Evolutionary conservation across 331 rosid species (phyloP).

Genomic region (Spiraea crenata): DNA sequence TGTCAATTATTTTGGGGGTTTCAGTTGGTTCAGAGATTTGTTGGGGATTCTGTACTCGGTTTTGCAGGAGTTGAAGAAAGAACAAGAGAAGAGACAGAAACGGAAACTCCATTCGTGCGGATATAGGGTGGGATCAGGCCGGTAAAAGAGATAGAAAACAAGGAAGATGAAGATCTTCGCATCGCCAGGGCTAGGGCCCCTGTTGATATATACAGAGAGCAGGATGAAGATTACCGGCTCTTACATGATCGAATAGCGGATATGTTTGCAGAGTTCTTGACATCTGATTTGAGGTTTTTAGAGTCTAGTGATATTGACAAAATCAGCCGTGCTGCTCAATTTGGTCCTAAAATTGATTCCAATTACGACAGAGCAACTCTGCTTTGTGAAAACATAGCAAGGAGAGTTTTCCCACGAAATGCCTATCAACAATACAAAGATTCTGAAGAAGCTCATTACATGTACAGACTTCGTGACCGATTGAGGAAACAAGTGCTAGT

Average conservation of each 20-base stretch:
- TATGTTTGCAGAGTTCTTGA: neutral
- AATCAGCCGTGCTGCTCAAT: neutral
- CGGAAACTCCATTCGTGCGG: neutral
- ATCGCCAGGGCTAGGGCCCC: neutral
- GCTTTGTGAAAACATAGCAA: constrained; percentile 4
- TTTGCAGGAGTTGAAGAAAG: neutral
- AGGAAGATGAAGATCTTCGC: neutral
- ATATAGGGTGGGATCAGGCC: no score
- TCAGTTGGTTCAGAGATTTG: neutral
- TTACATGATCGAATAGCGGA: constrained; percentile 1
- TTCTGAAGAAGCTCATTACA: neutral
- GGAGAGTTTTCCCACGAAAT: neutral
- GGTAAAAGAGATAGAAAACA: neutral
- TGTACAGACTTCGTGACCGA: neutral
- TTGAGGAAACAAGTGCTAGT: neutral
- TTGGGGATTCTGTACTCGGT: neutral
- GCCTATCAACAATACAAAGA: neutral
- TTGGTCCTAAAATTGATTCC: neutral
- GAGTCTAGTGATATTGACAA: neutral
- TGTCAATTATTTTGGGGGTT: neutral
- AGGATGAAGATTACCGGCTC: neutral
- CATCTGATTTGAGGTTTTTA: neutral
- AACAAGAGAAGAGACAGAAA: no score
- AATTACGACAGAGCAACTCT: neutral
- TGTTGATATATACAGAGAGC: neutral